These are phyloP conservation scores for Tetrahymena elliotti DNA, from an alignment of 73 alveolate genomes.

Conservation along the genomic window DNA sequence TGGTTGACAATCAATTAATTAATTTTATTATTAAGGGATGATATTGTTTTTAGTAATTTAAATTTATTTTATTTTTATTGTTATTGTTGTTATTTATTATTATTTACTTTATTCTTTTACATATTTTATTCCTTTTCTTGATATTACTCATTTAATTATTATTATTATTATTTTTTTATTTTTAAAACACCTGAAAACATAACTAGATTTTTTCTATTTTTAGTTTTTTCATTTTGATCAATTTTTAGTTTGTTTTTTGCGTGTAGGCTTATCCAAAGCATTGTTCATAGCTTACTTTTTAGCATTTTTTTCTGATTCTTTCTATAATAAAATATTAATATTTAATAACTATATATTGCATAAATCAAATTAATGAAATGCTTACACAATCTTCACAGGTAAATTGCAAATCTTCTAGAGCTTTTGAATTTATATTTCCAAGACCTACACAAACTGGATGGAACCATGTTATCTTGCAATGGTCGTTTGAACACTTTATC, in stretches of 20 bases:
- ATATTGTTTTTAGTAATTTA: no score
- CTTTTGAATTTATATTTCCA: neutral
- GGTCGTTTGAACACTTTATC: neutral
- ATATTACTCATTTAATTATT: no score
- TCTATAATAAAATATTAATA: neutral
- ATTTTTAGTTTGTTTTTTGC: neutral
- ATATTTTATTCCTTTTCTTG: no score
- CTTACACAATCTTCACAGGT: neutral
- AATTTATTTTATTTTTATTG: no score
- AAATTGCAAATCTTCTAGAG: neutral
- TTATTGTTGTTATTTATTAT: no score
- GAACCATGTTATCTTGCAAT: neutral
- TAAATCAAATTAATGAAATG: neutral
- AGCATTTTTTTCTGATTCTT: neutral
- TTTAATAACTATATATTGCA: neutral
- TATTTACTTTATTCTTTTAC: no score
- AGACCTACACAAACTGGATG: neutral
- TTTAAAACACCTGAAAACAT: no score
- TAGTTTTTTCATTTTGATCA: neutral
- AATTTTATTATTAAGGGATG: no score
- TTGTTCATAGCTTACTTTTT: neutral
- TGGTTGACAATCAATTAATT: no score
- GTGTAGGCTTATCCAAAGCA: neutral
- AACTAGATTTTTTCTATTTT: no score
- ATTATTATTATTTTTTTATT: no score